Evolutionary conservation across 257 asterid genomes (phyloP).

Genomic region (Petrea volubilis): DNA sequence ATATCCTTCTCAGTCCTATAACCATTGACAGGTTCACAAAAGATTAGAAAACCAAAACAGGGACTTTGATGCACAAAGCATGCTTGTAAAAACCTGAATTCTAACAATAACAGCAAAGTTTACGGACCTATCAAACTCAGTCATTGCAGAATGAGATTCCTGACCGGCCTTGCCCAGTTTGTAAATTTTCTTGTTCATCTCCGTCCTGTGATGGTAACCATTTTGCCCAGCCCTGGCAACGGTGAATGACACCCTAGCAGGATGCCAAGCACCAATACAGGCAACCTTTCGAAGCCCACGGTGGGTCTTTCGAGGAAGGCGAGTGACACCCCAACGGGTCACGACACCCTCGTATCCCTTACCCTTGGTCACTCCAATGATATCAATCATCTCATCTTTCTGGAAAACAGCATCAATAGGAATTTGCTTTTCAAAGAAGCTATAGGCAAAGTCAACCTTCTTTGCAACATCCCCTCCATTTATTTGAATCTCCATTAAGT

Average conservation of each 20-base stretch:
- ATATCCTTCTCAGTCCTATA: conserved; percentile 94
- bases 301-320: conserved; percentile 86
- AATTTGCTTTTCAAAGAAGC: conserved; percentile 77
- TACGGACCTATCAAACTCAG: conserved; percentile 77
- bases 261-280: conserved; percentile 94
- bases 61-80: background rate
- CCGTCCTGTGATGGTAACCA: conserved; percentile 86
- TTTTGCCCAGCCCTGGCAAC: conserved; percentile 93
- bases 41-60: background rate
- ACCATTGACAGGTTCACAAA: background rate
- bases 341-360: conserved; percentile 89
- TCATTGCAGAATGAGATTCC: conserved; percentile 72
- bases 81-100: too few species aligned
- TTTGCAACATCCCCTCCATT: conserved; percentile 71
- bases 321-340: conserved; percentile 95
- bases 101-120: background rate
- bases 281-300: conserved; percentile 93
- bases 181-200: conserved; percentile 88
- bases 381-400: conserved; percentile 87
- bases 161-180: conserved; percentile 75
- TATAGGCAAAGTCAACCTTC: conserved; percentile 77
- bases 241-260: conserved; percentile 82
- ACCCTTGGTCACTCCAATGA: conserved; percentile 81
- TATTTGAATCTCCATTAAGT: conserved; percentile 85
- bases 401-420: conserved; percentile 86